Percentiles rank a stretch among this genome's conserved stretches.
Conservation (phyloP, 139 green algal genomes). For the Chlamydomonas schloesseri region DNA sequence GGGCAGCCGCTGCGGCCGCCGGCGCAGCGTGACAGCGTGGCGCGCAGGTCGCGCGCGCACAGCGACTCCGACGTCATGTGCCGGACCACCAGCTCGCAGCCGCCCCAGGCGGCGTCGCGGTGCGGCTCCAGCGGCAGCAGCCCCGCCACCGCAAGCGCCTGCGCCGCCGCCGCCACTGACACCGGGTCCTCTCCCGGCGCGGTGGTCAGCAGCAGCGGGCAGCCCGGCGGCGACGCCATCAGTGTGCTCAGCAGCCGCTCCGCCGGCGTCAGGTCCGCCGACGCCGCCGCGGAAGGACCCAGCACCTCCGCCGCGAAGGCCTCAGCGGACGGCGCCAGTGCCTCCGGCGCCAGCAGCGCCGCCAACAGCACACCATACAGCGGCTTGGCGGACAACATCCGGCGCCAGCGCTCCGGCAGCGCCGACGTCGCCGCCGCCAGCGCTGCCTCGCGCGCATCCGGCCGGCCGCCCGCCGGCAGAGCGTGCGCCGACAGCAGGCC, state of each 20-base stretch:
- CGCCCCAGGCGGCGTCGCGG: neutral
- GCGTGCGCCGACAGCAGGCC: slow-evolving; percentile 27
- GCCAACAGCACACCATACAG: slow-evolving; percentile 28
- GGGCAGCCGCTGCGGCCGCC: neutral
- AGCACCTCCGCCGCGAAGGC: slow-evolving; percentile 17
- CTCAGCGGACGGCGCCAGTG: slow-evolving; percentile 19
- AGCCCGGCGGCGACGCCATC: slow-evolving; percentile 22
- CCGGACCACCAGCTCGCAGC: slow-evolving; percentile 33
- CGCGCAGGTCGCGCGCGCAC: neutral
- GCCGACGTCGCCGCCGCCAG: neutral
- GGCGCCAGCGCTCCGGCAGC: slow-evolving; percentile 23
- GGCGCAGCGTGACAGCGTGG: neutral
- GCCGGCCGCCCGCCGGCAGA: neutral
- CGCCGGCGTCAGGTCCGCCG: slow-evolving; percentile 17
- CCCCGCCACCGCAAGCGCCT: neutral
- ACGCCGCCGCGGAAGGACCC: neutral
- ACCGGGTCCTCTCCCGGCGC: slow-evolving; percentile 23
- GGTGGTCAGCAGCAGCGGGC: slow-evolving; percentile 35
- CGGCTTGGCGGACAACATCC: neutral
- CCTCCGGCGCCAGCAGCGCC: slow-evolving; percentile 19
- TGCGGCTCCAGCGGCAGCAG: slow-evolving; percentile 28
- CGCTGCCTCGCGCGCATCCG: neutral
- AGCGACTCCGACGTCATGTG: neutral
- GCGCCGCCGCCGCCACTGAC: slow-evolving; percentile 31
- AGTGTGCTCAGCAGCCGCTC: slow-evolving; percentile 43